These are phyloP conservation scores for Penicillium janthinellum DNA, from an alignment of 2,329 filamentous ascomycete genomes.

Conservation along the genomic window DNA sequence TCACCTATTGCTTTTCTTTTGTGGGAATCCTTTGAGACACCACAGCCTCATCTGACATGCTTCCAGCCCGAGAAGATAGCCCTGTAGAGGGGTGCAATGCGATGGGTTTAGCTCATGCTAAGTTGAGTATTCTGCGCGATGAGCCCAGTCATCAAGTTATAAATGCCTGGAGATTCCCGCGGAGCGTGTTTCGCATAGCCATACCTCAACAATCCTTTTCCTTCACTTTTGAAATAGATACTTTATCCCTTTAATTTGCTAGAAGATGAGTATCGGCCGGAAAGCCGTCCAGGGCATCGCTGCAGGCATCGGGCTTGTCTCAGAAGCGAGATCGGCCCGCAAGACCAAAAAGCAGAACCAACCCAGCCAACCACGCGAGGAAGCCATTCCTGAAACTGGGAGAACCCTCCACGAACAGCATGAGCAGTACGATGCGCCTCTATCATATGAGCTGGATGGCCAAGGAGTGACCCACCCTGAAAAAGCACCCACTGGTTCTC, in stretches of 20 bases:
- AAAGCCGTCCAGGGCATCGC: slow-evolving; percentile 26
- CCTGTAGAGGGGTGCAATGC: neutral
- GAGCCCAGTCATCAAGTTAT: neutral
- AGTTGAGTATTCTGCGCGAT: neutral
- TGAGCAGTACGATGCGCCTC: neutral
- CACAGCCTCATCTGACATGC: neutral
- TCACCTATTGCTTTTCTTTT: neutral
- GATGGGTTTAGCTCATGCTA: neutral
- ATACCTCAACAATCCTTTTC: neutral
- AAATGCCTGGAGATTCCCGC: neutral
- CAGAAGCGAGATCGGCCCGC: slow-evolving; percentile 24
- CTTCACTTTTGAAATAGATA: neutral
- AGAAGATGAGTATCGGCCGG: neutral
- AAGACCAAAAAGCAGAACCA: slow-evolving; percentile 19
- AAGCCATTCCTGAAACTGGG: neutral
- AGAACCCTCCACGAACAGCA: neutral
- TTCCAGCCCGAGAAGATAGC: neutral
- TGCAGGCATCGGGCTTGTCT: slow-evolving; percentile 31
- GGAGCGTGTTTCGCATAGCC: too few species aligned
- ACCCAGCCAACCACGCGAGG: neutral
- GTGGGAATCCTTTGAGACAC: neutral
- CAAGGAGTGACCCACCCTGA: neutral
- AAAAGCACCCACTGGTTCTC: neutral
- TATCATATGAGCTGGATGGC: neutral
- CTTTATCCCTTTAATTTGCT: neutral